Percentiles rank a stretch among this genome's conserved stretches.
Evolutionary conservation across 495 filamentous ascomycete genomes (phyloP).

Genomic region (Pyronema domesticum): DNA sequence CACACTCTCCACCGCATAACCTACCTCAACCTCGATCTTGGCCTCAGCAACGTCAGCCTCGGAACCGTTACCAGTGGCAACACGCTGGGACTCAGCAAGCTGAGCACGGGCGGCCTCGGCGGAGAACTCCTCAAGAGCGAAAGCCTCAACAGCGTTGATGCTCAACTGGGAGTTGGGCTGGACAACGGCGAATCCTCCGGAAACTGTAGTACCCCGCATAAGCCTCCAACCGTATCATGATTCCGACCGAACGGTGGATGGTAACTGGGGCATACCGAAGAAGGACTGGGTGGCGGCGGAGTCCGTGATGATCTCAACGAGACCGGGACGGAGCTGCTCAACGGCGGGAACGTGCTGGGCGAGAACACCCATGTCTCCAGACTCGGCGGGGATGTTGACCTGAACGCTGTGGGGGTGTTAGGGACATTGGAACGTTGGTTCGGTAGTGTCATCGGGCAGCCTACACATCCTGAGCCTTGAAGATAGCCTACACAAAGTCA

Average conservation of each 20-base stretch:
- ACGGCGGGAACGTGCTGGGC: slow-evolving; percentile 98
- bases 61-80: slow-evolving; percentile 73
- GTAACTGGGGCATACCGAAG: slow-evolving; percentile 57
- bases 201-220: slow-evolving; percentile 40
- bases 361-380: slow-evolving; percentile 97
- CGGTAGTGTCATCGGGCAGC: slow-evolving; percentile 19
- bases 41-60: slow-evolving; percentile 97
- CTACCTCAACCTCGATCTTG: slow-evolving; percentile 94
- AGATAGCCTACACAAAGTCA: slow-evolving; percentile 41
- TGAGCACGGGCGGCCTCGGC: slow-evolving; percentile 60
- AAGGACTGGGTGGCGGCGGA: slow-evolving; percentile 74
- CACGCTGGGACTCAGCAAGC: slow-evolving; percentile 86
- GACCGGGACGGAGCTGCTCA: slow-evolving; percentile 92
- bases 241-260: background rate
- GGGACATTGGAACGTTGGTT: too few species aligned
- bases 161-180: slow-evolving; percentile 87
- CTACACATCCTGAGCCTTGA: slow-evolving; percentile 60
- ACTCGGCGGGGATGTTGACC: slow-evolving; percentile 96
- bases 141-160: slow-evolving; percentile 96
- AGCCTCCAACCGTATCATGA: slow-evolving; percentile 9
- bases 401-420: slow-evolving; percentile 49
- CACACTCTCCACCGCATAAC: slow-evolving; percentile 9
- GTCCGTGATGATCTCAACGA: slow-evolving; percentile 94
- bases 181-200: slow-evolving; percentile 90
- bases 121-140: slow-evolving; percentile 87